Evolutionary conservation across 805 yeast genomes (phyloP), one percentile per base, ranked within the genome.

Genomic region (Ogataea kodamae): DNA sequence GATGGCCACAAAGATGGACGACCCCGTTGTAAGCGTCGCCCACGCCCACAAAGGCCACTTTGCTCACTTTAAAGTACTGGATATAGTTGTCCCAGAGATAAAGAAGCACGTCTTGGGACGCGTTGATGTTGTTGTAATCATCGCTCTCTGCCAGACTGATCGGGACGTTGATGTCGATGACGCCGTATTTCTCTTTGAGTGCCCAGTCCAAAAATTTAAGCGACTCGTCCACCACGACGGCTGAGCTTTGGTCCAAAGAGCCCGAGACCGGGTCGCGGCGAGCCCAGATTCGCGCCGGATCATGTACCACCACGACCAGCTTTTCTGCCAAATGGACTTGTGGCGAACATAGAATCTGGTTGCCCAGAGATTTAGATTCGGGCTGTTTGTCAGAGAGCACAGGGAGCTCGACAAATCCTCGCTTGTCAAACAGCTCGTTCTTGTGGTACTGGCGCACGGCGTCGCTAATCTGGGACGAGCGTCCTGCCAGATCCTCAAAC

Each of bases 211-310:
- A 72, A 36, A 87, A 71, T 46, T 74, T 73, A 20, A 76, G 54
- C 1, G 90, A 78, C 25, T 86, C 79, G 49, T 88, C 96, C 26
- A 84, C 74, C 13, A 87, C 72, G 3, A 84, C 72, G 2, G 95
- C 78, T 1, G 82, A 73, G 28, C 75, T 70, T 10, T 88, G 68
- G 43, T 85, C 86, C 22, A 90, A 73, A 30, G 74, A 68, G 6
- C 97, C 97, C 7, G 83, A 76, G 5, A 78, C 59, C 0, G 95
- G 85, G 54, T 87, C 88, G 23, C 80, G 64, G 45, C 80, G 76
- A 2, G 94, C 95, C 95, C 96, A 88, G 5, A 92, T 71, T 39
- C 87, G 89, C 5, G 96, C 85, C 3, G 97, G 86, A 51, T 89
- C 97, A 58, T 89, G 97, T 12, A 89, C 76, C 5, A 85, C 56